Conservation (phyloP, 169 alveolate species). For the Haemoproteus tartakovskyi region DNA sequence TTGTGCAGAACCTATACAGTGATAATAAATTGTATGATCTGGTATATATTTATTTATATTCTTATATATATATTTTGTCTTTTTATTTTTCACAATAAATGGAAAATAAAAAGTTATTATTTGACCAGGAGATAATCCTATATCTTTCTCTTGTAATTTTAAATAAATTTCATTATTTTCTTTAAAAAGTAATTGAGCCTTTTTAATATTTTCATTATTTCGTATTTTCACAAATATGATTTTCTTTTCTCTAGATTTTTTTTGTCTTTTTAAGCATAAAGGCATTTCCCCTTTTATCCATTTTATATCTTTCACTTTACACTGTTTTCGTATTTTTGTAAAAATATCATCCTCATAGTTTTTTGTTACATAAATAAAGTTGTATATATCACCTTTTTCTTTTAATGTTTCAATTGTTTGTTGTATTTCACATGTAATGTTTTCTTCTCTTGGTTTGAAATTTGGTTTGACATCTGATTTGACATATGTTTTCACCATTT, state of each 20-base stretch:
- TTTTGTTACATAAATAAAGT: conserved; percentile 31
- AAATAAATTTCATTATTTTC: neutral
- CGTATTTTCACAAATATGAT: conserved; percentile 20
- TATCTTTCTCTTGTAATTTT: conserved; percentile 1
- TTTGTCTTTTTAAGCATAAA: neutral
- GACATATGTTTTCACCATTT: neutral
- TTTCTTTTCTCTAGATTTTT: neutral
- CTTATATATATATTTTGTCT: conserved; percentile 9
- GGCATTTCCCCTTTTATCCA: conserved; percentile 12
- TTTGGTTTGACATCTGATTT: too few relatives aligned
- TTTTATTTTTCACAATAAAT: conserved; percentile 8
- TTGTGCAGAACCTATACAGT: conserved; percentile 32
- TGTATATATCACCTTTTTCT: neutral
- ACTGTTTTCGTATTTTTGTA: conserved; percentile 3
- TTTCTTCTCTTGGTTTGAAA: too few relatives aligned
- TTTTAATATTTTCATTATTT: conserved; percentile 46
- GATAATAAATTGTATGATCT: conserved; percentile 1
- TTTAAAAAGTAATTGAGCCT: conserved; percentile 8
- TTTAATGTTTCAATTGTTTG: neutral
- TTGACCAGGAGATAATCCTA: conserved; percentile 56
- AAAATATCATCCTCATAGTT: conserved; percentile 4
- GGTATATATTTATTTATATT: too few relatives aligned
- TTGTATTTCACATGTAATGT: too few relatives aligned
- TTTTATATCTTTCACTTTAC: conserved; percentile 4
- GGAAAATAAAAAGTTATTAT: conserved; percentile 40